Percentiles rank a stretch among this genome's conserved stretches.
Evolutionary conservation across 495 filamentous ascomycete species (phyloP).

Genomic region (Chaetomidium leptoderma): DNA sequence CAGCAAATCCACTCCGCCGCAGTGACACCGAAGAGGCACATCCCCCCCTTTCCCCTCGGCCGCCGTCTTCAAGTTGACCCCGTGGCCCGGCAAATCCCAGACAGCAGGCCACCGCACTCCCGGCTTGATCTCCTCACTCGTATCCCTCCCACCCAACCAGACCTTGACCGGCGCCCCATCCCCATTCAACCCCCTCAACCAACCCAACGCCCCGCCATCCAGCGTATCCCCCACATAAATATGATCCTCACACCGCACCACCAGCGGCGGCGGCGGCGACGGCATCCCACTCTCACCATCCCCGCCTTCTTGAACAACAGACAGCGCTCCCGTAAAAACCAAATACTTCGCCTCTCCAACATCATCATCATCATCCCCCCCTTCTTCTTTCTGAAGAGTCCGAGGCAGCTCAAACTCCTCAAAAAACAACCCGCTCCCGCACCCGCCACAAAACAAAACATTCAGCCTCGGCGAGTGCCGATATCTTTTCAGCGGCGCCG

Average conservation of each 20-base stretch:
- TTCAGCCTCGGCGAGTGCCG: slow-evolving; percentile 26
- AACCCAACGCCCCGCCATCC: slow-evolving; percentile 42
- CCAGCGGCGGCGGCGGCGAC: slow-evolving; percentile 1
- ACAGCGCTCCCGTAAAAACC: slow-evolving; percentile 33
- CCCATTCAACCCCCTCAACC: slow-evolving; percentile 34
- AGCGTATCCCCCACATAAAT: slow-evolving; percentile 42
- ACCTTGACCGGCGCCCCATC: slow-evolving; percentile 18
- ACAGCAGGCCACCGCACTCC: neutral
- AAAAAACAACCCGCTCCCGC: slow-evolving; percentile 44
- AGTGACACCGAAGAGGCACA: slow-evolving; percentile 44
- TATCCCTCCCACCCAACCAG: slow-evolving; percentile 21
- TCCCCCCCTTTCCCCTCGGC: slow-evolving; percentile 21
- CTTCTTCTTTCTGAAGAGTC: neutral
- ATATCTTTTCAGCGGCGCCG: slow-evolving; percentile 30
- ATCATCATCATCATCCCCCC: slow-evolving; percentile 28
- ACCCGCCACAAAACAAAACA: slow-evolving; percentile 45
- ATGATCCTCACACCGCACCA: slow-evolving; percentile 33
- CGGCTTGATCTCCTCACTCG: slow-evolving; percentile 21
- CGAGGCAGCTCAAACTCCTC: slow-evolving; percentile 19
- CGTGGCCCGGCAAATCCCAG: neutral
- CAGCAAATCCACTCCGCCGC: slow-evolving; percentile 45
- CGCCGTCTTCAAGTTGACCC: neutral
- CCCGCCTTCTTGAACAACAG: slow-evolving; percentile 28
- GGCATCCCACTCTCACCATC: neutral
- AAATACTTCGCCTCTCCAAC: slow-evolving; percentile 13